Conservation (phyloP, 805 yeast species). For the Candida rishiriensis region DNA sequence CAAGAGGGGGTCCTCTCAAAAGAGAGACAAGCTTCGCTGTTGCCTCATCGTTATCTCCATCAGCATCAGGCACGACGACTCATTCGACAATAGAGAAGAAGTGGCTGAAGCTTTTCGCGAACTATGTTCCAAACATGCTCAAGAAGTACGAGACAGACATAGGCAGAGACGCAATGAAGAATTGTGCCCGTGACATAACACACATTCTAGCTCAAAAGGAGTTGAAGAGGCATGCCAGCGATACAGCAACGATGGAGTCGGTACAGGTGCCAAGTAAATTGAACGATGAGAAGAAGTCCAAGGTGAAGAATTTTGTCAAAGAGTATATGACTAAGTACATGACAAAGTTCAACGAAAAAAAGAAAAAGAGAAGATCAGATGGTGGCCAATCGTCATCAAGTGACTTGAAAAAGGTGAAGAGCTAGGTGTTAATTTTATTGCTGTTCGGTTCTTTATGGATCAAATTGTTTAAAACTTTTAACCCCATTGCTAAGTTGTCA, state of each 20-base stretch:
- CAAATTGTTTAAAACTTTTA: not conserved
- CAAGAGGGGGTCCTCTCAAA: not conserved
- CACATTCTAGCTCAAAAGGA: slow-evolving; percentile 67
- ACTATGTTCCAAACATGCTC: slow-evolving; percentile 72
- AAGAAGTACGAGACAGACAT: slow-evolving; percentile 61
- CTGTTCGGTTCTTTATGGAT: not conserved
- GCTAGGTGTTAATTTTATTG: not conserved
- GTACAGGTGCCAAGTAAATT: slow-evolving; percentile 43
- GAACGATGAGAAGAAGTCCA: slow-evolving; percentile 59
- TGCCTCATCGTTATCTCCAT: not conserved
- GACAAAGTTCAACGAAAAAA: slow-evolving; percentile 41
- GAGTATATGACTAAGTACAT: slow-evolving; percentile 65
- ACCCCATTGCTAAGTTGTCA: no score
- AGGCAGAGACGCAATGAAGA: slow-evolving; percentile 69
- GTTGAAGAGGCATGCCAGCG: slow-evolving; percentile 36
- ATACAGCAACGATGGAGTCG: slow-evolving; percentile 6
- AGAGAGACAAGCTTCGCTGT: no score
- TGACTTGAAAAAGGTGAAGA: no score
- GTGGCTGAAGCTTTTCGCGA: slow-evolving; percentile 58
- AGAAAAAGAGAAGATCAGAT: slow-evolving; percentile 16
- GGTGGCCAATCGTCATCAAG: not conserved
- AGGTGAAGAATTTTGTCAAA: slow-evolving; percentile 60
- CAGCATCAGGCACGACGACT: not conserved
- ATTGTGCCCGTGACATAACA: slow-evolving; percentile 76
- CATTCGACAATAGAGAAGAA: slow-evolving; percentile 10